Conservation (phyloP, 805 yeast species). For the Candida hungchunana region DNA sequence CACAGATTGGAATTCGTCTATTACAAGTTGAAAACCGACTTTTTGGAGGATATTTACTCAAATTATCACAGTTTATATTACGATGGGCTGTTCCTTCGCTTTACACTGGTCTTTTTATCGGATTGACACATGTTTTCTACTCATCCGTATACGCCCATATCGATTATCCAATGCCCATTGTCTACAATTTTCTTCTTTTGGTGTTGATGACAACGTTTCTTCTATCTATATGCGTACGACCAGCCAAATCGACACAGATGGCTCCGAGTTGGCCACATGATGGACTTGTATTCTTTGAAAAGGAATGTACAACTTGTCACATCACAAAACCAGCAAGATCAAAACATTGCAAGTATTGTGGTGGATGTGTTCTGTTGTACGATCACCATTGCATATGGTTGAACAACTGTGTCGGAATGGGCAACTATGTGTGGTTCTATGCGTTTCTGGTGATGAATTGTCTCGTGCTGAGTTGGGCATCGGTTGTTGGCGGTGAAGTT, state of each 20-base stretch:
- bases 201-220: slow-evolving; percentile 12
- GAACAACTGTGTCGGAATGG: slow-evolving; percentile 70
- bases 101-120: slow-evolving; percentile 12
- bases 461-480: slow-evolving; percentile 41
- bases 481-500: slow-evolving; percentile 19
- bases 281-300: slow-evolving; percentile 19
- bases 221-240: slow-evolving; percentile 12
- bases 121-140: slow-evolving; percentile 17
- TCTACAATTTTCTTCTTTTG: slow-evolving; percentile 14
- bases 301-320: slow-evolving; percentile 51
- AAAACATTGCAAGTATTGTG: slow-evolving; percentile 70
- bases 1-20: no score
- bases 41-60: no score
- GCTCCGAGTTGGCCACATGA: slow-evolving; percentile 13
- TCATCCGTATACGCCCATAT: slow-evolving; percentile 10
- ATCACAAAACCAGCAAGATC: slow-evolving; percentile 66
- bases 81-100: no score
- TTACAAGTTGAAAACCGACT: no score
- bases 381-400: slow-evolving; percentile 78
- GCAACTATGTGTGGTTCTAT: slow-evolving; percentile 60
- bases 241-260: slow-evolving; percentile 2
- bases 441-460: slow-evolving; percentile 48
- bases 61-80: no score
- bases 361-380: slow-evolving; percentile 53
- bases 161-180: slow-evolving; percentile 13